Evolutionary conservation across 2,329 filamentous ascomycete species (phyloP).

Genomic region (Hypoxylon sp.): DNA sequence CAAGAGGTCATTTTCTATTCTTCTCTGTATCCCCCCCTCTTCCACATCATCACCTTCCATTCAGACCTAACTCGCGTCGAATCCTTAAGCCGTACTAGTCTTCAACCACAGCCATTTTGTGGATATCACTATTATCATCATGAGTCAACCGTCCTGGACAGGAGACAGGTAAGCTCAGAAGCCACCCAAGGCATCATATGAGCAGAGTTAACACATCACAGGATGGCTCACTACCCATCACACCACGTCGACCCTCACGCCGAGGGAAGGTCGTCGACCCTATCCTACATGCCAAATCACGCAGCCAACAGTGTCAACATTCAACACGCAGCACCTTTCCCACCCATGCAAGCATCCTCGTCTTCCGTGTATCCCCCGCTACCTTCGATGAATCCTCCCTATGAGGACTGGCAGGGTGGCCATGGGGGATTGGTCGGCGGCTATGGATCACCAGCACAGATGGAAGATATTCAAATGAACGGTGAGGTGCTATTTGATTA

Average conservation of each 20-base stretch:
- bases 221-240: not conserved
- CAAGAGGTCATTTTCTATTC: not conserved
- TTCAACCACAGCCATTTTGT: not conserved
- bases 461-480: not conserved
- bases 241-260: not conserved
- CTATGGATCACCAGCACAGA: not conserved
- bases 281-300: not conserved
- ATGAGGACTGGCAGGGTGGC: not conserved
- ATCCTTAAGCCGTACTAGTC: not conserved
- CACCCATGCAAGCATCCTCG: not conserved
- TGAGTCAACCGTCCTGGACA: not conserved
- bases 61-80: not conserved
- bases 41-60: not conserved
- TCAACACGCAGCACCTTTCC: not conserved
- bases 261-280: not conserved
- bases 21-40: not conserved
- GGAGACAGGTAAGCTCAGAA: conserved; percentile 10
- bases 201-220: conserved; percentile 5
- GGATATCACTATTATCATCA: not conserved
- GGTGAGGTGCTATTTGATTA: not conserved
- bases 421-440: not conserved
- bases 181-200: not conserved
- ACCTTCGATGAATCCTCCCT: not conserved
- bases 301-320: not conserved
- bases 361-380: not conserved